Base-by-base conservation (phyloP, 2,329 filamentous ascomycete genomes). In the Xylariaceae sp. region DNA sequence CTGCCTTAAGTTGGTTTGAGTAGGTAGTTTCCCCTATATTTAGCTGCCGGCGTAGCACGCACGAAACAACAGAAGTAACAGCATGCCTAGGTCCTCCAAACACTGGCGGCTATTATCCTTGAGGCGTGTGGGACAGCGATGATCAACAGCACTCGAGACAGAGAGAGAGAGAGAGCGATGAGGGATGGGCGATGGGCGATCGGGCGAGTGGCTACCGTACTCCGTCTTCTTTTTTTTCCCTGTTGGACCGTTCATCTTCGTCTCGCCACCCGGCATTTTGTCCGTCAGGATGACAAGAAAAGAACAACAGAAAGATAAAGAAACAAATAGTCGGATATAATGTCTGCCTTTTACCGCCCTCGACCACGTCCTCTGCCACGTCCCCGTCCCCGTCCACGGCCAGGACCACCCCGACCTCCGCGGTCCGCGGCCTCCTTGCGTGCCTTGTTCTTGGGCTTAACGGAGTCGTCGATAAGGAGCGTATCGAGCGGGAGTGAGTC, bases 361-460 rank as follows among this genome's bases (percentile, higher is more conserved):
- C 76, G 68, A n/a, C 60, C 82, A 51, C 83, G 74, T 29, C 81
- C 78, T 46, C 79, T 70, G 34, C 79, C 76, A 32, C 80, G 71
- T 26, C 78, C 72, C 19, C 80, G 73, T 56, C 83, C 77, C 35
- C 79, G 73, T 7, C 78, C 72, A 31, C 73, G 77, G 45, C 85
- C 76, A 31, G 74, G 72, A 12, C 78, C 77, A 44, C 79, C 79
- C 43, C 78, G 71, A 31, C 70, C 76, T 44, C 82, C 80, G 47
- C 85, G 77, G 56, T 83, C 81, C 34, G 80, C 76, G 5, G 73
- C 80, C 76, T 97, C 94, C 80, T 99, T 99, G 70, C 92, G 84
- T 30, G 94, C 92, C 85, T 99, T 99, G 78, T 99, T 99, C 87
- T 97, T 97, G 58, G 94, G 92, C 80, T 99, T 99, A 50, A 92